Evolutionary conservation across 2,329 filamentous ascomycete genomes (phyloP).

Genomic region (Sordariomycetes sp.): DNA sequence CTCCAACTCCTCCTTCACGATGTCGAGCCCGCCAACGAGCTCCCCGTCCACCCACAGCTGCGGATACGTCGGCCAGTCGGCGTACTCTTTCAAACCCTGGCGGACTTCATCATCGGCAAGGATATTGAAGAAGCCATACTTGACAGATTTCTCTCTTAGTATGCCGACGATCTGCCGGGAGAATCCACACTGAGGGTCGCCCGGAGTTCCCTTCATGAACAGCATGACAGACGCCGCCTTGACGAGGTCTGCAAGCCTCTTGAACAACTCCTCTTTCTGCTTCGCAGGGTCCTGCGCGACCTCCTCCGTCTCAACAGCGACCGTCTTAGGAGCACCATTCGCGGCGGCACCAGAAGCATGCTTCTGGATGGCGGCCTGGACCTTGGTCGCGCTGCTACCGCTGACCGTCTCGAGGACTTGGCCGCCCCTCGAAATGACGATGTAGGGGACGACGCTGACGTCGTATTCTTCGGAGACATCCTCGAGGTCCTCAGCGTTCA

Average conservation of each 20-base stretch:
- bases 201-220: conserved; percentile 74
- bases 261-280: conserved; percentile 73
- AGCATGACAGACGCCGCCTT: conserved; percentile 96
- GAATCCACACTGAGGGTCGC: conserved; percentile 81
- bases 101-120: conserved; percentile 93
- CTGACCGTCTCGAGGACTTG: conserved; percentile 74
- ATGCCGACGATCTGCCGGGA: conserved; percentile 79
- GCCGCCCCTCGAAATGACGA: conserved; percentile 68
- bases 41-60: conserved; percentile 89
- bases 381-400: conserved; percentile 77
- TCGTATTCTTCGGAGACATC: conserved; percentile 89
- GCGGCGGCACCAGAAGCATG: conserved; percentile 35
- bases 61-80: conserved; percentile 97
- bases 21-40: conserved; percentile 85
- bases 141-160: conserved; percentile 76
- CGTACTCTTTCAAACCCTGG: conserved; percentile 90
- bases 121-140: conserved; percentile 99
- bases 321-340: conserved; percentile 42
- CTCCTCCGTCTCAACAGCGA: conserved; percentile 31
- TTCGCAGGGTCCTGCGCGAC: conserved; percentile 33
- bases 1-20: conserved; percentile 89
- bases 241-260: conserved; percentile 70
- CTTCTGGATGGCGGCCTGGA: conserved; percentile 74
- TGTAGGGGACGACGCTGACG: conserved; percentile 85
- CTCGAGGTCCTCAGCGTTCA: conserved; percentile 90